Evolutionary conservation across 805 yeast species (phyloP), one percentile per base, ranked within the genome.

Genomic region (Yarrowia sp.): DNA sequence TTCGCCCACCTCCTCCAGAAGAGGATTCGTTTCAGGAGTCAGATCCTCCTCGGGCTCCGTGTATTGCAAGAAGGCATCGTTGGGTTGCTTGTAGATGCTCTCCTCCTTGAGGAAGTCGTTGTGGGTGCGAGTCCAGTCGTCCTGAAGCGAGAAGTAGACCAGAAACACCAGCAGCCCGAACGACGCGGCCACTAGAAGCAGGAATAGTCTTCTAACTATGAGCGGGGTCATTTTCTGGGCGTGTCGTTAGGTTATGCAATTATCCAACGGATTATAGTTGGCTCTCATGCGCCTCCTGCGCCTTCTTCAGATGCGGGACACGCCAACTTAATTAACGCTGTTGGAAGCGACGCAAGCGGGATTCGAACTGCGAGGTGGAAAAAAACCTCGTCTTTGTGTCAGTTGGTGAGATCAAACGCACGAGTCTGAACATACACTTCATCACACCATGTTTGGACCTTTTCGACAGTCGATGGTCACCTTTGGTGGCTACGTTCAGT

Each of bases 401-500:
- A 47, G 8, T 38, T 56, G 24, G 49, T 15, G 50, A 42, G 46
- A 33, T 43, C 64, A 58, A 40, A 17, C 17, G 33, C 9, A 2
- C n/a, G 14, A 13, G 30, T 24, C 30, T 24, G 13, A 10, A 19
- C 40, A 17, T 17, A 56, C 64, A 34, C 42, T n/a, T 30, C 53
- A 34, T 3, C 33, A 34, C 56, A 68, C 44, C 65, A 87, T 87
- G 91, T 85, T 87, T 73, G 95, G 96, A 66, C 86, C 93, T 19
- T 90, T 91, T 76, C 87, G 83, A 79, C 78, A 88, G 17, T 78
- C 92, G 20, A 75, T 81, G 61, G 81, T 82, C 24, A 76, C 83
- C 9, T 77, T 86, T 50, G 92, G 96, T 63, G 97, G 97, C 30
- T 85, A 89, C 72, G 79, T 91, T 66, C 90, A 95, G 92, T 82